Evolutionary conservation across 768 basidiomycete genomes (phyloP), one percentile per base, ranked within the genome.

Genomic region (Saitozyma sp.): DNA sequence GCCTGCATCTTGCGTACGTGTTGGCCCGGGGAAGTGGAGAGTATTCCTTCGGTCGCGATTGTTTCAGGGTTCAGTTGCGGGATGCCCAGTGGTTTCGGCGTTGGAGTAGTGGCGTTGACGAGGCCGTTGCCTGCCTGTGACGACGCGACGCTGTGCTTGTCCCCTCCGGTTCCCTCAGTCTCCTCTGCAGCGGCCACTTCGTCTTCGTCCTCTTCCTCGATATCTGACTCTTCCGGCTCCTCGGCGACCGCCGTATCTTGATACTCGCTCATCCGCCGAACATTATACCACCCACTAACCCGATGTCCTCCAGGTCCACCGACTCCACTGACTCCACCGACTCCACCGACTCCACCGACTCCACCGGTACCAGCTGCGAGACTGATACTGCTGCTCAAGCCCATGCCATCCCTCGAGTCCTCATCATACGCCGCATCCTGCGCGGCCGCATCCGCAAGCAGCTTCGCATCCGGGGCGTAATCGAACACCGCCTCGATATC

Each of bases 401-500:
- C 58, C 11, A 51, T 50, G 6, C 17, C 37, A 19, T 59, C 58
- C 20, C 17, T 29, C 14, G 50, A 49, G 13, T 59, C 58, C 17
- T 38, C 58, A 13, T 59, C 40, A 52, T 59, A 59, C 9, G 50
- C 37, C 14, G 58, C 58, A 52, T 59, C 58, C 50, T 59, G 50
- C 19, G 39, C 50, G 10, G 50, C 50, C 6, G 58, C 50, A 19
- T 59, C 58, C 4, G 63, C 58, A 39, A 64, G 54, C 7, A 64
- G 46, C 40, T 59, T 58, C 17, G 63, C 55, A 59, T 64, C 63
- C 29, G 63, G 63, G 11, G 63, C 58, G 40, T 64, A 64, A 41
- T 64, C 63, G 53, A 64, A 64, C 8, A 64, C 63, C 9, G 63
- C 63, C 45, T 64, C 59, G n/a, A 64, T 58, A 46, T 64, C 63